Evolutionary conservation across 768 basidiomycete genomes (phyloP).

Genomic region (Phaeolepiota aurea): DNA sequence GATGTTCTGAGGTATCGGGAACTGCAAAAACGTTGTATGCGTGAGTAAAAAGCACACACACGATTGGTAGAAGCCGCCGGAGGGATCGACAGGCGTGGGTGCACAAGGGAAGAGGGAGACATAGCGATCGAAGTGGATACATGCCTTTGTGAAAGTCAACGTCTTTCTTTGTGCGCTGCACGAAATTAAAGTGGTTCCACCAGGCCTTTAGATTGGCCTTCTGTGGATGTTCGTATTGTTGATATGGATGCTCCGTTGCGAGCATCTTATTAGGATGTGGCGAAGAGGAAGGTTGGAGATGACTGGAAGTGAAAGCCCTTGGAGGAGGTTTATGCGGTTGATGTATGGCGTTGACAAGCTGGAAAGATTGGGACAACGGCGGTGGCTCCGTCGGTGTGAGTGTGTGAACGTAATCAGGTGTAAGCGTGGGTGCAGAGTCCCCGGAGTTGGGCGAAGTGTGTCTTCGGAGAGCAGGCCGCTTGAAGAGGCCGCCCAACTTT

Average conservation of each 20-base stretch:
- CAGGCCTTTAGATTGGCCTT: conserved; percentile 67
- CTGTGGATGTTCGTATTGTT: conserved; percentile 17
- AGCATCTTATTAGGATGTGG: background rate
- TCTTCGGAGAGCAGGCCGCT: background rate
- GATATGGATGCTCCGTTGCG: background rate
- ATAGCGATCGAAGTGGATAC: conserved; percentile 13
- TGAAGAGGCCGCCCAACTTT: conserved; percentile 1
- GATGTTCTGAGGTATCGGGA: conserved; percentile 27
- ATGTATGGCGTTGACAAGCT: background rate
- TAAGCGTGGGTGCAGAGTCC: background rate
- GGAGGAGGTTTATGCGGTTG: background rate
- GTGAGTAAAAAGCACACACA: conserved; percentile 4
- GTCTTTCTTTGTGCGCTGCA: conserved; percentile 55
- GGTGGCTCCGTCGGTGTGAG: background rate
- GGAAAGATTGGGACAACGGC: background rate
- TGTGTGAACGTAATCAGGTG: background rate
- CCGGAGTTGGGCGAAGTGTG: background rate
- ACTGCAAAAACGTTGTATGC: conserved; percentile 8
- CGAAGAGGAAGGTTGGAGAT: background rate
- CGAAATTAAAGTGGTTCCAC: conserved; percentile 72
- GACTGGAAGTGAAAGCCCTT: background rate
- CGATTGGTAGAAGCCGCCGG: no score
- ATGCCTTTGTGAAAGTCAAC: conserved; percentile 31
- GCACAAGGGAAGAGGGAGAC: background rate
- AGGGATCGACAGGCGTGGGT: conserved; percentile 1